Evolutionary conservation across 1,284 basidiomycete genomes (phyloP).

Genomic region (Heliocybe sulcata): DNA sequence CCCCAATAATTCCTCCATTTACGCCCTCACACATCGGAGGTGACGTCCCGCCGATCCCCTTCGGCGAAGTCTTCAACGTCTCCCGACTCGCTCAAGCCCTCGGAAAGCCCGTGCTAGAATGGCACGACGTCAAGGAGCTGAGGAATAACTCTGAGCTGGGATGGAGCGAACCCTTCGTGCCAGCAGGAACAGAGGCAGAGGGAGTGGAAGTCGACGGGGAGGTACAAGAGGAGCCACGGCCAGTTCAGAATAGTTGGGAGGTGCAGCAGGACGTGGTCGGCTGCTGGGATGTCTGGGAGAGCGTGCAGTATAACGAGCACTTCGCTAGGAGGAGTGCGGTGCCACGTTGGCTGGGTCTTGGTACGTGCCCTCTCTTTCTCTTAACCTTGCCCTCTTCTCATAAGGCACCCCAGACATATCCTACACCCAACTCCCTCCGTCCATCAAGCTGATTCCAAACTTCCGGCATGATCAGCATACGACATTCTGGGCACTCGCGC

Average conservation of each 20-base stretch:
- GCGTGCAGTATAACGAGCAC: conserved; percentile 36
- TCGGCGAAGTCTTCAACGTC: conserved; percentile 37
- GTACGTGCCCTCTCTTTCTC: conserved; percentile 23
- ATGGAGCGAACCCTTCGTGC: background rate
- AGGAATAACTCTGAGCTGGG: conserved; percentile 3
- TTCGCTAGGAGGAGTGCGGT: conserved; percentile 38
- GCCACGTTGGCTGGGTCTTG: conserved; percentile 40
- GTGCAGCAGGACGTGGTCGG: conserved; percentile 43
- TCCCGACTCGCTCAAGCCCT: conserved; percentile 27
- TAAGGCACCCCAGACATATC: conserved; percentile 32
- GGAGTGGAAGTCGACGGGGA: conserved; percentile 5
- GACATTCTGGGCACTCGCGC: conserved; percentile 38
- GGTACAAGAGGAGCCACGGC: too few species aligned
- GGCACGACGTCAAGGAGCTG: conserved; percentile 32
- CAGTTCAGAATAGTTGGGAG: too few species aligned
- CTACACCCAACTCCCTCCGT: conserved; percentile 37
- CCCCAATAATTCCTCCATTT: conserved; percentile 59
- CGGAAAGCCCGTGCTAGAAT: conserved; percentile 30
- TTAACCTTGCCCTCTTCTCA: background rate
- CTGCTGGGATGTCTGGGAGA: conserved; percentile 65
- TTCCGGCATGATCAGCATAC: conserved; percentile 32
- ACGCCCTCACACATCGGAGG: conserved; percentile 58
- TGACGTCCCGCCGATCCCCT: conserved; percentile 26
- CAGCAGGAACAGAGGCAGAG: conserved; percentile 11
- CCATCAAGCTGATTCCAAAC: conserved; percentile 31